Conservation (phyloP, 768 basidiomycete genomes). For the Antrodiella citrinella region DNA sequence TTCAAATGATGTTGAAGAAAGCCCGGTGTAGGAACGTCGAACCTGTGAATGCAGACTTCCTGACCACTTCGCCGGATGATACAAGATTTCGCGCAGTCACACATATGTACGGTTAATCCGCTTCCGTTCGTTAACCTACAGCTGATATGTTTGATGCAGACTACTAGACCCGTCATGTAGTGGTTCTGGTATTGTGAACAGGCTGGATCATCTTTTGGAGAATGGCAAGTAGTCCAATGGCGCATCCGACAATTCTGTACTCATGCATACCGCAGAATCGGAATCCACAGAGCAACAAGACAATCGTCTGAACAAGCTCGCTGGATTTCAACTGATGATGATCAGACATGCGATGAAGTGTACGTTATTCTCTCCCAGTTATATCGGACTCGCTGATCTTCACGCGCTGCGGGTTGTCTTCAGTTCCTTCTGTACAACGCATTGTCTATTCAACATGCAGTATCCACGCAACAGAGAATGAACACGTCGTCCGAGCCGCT, state of each 20-base stretch:
- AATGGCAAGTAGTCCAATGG: conserved; percentile 38
- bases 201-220: conserved; percentile 77
- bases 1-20: conserved; percentile 78
- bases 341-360: conserved; percentile 95
- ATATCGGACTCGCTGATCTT: neutral
- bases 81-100: conserved; percentile 57
- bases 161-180: conserved; percentile 96
- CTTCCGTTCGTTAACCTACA: neutral
- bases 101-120: conserved; percentile 70
- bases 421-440: conserved; percentile 68
- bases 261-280: conserved; percentile 31
- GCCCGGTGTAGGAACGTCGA: conserved; percentile 79
- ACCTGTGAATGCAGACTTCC: conserved; percentile 75
- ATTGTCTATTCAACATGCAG: conserved; percentile 99
- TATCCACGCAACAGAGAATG: conserved; percentile 85
- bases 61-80: conserved; percentile 64
- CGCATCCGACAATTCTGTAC: neutral
- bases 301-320: conserved; percentile 75
- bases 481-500: conserved; percentile 75
- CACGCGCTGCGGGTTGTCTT: neutral
- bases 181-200: conserved; percentile 87
- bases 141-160: conserved; percentile 30
- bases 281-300: conserved; percentile 51
- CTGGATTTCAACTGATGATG: conserved; percentile 85
- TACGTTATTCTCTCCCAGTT: conserved; percentile 26